Evolutionary conservation across 306 rosid genomes (phyloP).

Genomic region (Cercis canadensis): DNA sequence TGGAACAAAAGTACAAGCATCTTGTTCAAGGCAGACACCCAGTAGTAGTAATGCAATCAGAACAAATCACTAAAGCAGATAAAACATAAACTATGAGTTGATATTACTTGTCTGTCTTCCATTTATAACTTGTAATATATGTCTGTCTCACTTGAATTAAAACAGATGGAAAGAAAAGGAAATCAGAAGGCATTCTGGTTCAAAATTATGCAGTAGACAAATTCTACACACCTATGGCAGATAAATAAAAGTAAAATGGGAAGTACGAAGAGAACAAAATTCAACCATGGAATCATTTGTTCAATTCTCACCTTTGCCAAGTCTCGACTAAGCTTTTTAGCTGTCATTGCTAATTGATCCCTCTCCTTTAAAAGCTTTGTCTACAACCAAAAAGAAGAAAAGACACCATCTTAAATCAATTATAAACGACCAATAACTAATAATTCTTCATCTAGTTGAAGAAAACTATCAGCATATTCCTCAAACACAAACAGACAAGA

Average conservation of each 20-base stretch:
- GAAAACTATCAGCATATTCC: neutral
- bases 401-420: conserved; percentile 4
- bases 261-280: neutral
- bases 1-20: too few species aligned
- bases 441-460: neutral
- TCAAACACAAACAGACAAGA: neutral
- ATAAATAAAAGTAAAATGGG: neutral
- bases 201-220: too few species aligned
- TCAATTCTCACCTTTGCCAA: conserved; percentile 67
- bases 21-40: too few species aligned
- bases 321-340: conserved; percentile 83
- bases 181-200: too few species aligned
- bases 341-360: conserved; percentile 69
- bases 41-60: too few species aligned
- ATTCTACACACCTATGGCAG: neutral
- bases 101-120: too few species aligned
- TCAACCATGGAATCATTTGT: neutral
- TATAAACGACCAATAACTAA: conserved; percentile 7
- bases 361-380: conserved; percentile 69
- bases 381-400: conserved; percentile 48
- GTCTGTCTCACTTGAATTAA: too few species aligned
- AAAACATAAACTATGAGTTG: too few species aligned
- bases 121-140: too few species aligned
- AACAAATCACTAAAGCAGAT: too few species aligned
- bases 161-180: too few species aligned